phyloP scores from a whole-genome alignment of 140 eudicot genomes.

The Cichorium intybus region DNA sequence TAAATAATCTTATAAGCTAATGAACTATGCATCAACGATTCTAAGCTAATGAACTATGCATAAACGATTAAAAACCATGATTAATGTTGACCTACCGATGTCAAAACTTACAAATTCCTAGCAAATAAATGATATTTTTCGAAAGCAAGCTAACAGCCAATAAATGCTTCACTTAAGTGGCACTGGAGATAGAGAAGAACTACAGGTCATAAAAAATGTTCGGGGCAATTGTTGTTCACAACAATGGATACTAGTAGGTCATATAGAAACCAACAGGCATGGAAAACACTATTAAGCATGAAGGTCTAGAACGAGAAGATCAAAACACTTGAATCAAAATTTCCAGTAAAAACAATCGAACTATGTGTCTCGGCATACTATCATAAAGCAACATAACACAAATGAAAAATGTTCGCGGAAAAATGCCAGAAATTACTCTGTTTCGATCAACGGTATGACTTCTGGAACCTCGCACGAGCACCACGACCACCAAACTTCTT shows the following conservation, averaged over 20 bases:
- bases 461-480: constrained; percentile 66
- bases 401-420: background rate
- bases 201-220: too few relatives aligned
- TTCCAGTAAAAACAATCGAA: constrained; percentile 6
- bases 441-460: constrained; percentile 48
- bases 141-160: too few relatives aligned
- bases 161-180: too few relatives aligned
- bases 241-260: background rate
- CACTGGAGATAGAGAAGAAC: too few relatives aligned
- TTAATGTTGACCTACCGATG: too few relatives aligned
- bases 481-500: constrained; percentile 73
- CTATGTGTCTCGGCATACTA: constrained; percentile 9
- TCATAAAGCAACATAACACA: background rate
- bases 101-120: too few relatives aligned
- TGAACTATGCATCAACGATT: too few relatives aligned
- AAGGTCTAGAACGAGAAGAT: background rate
- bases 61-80: too few relatives aligned
- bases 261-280: background rate
- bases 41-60: too few relatives aligned
- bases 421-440: constrained; percentile 9
- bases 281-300: background rate
- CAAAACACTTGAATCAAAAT: background rate
- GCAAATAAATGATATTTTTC: too few relatives aligned
- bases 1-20: background rate
- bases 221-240: too few relatives aligned